Evolutionary conservation across 352 stramenopile genomes (phyloP).

Genomic region (Peronospora belbahrii): DNA sequence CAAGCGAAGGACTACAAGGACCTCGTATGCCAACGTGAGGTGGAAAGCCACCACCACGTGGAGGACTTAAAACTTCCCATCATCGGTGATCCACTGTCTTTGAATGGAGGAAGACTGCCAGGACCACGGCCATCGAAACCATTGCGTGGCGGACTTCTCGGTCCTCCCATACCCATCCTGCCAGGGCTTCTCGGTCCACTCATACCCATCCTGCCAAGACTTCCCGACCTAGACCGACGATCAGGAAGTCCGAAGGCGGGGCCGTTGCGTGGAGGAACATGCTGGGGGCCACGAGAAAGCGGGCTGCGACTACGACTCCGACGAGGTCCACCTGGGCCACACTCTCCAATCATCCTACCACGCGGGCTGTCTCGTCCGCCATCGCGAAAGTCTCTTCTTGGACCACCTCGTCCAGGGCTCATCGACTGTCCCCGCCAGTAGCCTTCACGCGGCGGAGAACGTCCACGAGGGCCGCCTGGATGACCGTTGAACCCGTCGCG

Average conservation of each 20-base stretch:
- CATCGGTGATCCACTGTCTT: conserved; percentile 12
- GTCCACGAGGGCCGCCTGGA: conserved; percentile 12
- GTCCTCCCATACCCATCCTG: neutral
- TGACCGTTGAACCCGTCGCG: conserved; percentile 13
- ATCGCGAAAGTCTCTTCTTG: conserved; percentile 23
- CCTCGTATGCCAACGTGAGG: conserved; percentile 31
- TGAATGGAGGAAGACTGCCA: conserved; percentile 11
- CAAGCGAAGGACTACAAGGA: conserved; percentile 5
- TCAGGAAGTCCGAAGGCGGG: conserved; percentile 16
- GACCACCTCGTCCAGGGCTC: conserved; percentile 19
- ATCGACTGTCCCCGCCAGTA: conserved; percentile 17
- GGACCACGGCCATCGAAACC: conserved; percentile 19
- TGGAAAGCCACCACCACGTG: conserved; percentile 22
- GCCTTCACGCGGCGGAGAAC: conserved; percentile 21
- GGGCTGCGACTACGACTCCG: conserved; percentile 21
- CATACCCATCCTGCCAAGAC: conserved; percentile 4
- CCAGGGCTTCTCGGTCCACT: conserved; percentile 7
- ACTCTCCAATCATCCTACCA: conserved; percentile 16
- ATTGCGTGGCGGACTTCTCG: conserved; percentile 13
- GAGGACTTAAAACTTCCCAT: conserved; percentile 23
- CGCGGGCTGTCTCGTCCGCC: conserved; percentile 22
- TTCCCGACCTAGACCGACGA: conserved; percentile 5
- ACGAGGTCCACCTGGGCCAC: conserved; percentile 15
- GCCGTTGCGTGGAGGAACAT: conserved; percentile 19
- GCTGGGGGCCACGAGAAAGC: conserved; percentile 2